These are phyloP conservation scores for Didymella sp. DNA, from an alignment of 2,329 filamentous ascomycete genomes.

Conservation along the genomic window DNA sequence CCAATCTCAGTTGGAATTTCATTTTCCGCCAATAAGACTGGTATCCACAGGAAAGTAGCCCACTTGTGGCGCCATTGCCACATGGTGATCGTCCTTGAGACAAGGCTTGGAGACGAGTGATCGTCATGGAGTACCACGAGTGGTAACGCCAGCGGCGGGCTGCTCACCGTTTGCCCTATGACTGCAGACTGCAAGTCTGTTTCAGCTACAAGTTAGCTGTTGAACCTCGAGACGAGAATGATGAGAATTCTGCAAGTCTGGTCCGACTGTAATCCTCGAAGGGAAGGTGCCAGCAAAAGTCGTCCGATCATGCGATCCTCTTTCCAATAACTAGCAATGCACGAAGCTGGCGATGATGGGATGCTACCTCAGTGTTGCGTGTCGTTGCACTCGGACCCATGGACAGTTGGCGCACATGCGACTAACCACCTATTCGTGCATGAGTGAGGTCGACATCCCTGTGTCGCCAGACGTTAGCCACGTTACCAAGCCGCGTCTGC, in stretches of 20 bases:
- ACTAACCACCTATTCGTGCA: not conserved
- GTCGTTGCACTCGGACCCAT: not conserved
- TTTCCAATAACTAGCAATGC: not conserved
- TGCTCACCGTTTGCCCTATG: not conserved
- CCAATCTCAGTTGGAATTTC: not conserved
- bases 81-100: not conserved
- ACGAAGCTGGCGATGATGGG: not conserved
- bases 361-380: not conserved
- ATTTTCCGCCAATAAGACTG: not conserved
- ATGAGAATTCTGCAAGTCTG: not conserved
- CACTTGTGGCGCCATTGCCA: conserved; percentile 9
- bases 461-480: not conserved
- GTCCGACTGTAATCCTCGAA: not conserved
- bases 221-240: not conserved
- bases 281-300: not conserved
- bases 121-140: not conserved
- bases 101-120: not conserved
- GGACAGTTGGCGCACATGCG: not conserved
- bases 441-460: not conserved
- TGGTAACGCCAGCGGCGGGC: not conserved
- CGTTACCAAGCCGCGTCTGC: not conserved
- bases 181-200: not conserved
- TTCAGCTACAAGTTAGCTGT: not conserved
- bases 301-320: not conserved
- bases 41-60: not conserved